These are phyloP conservation scores for Solanum hybrid DNA, from an alignment of 305 asterid species.

Conservation along the genomic window DNA sequence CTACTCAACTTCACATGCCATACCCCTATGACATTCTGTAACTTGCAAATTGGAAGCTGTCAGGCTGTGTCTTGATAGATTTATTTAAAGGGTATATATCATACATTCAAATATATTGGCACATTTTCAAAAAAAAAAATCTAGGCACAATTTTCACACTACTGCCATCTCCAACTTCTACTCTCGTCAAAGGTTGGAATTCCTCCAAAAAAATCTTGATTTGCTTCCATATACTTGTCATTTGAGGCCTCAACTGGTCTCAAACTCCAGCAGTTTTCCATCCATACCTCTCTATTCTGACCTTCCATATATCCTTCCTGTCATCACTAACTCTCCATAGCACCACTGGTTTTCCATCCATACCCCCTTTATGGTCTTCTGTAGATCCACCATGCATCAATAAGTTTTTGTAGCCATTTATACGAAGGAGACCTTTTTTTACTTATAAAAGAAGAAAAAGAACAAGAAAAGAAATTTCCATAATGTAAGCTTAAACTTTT, in stretches of 20 bases:
- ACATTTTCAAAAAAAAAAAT: neutral
- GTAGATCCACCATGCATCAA: neutral
- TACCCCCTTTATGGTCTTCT: neutral
- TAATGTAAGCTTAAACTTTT: neutral
- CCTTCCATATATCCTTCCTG: neutral
- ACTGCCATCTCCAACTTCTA: neutral
- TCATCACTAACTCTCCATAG: neutral
- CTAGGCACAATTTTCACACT: neutral
- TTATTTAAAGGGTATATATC: neutral
- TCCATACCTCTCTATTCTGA: neutral
- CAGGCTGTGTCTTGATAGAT: neutral
- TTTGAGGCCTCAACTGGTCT: neutral
- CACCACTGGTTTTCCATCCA: neutral
- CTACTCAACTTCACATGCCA: neutral
- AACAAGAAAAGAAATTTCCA: neutral
- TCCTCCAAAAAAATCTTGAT: neutral
- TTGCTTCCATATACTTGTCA: neutral
- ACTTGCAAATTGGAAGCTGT: neutral
- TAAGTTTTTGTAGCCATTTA: neutral
- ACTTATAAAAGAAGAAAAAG: neutral
- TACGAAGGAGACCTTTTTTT: neutral
- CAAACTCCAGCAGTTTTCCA: neutral
- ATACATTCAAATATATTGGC: neutral
- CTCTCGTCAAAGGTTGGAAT: neutral
- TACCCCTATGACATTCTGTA: neutral